A percentile compares a stretch with the other conserved stretches of the same genome.
Evolutionary conservation across 1,284 basidiomycete species (phyloP).

Genomic region (Kalmanozyma brasiliensis): DNA sequence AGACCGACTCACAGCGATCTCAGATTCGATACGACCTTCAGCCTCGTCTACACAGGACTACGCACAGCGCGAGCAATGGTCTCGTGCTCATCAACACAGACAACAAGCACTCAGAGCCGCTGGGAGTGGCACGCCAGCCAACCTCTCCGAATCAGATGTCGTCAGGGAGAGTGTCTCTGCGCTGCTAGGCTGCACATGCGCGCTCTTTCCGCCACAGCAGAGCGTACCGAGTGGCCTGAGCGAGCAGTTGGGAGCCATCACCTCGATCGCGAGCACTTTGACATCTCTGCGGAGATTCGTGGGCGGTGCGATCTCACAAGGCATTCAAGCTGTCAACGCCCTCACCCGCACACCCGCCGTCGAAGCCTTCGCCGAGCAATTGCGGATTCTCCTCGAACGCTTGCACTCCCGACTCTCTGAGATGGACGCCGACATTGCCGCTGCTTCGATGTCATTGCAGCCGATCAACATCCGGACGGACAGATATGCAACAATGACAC

Average conservation of each 20-base stretch:
- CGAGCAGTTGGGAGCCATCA: slow-evolving; percentile 19
- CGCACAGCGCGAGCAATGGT: slow-evolving; percentile 23
- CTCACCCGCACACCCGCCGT: slow-evolving; percentile 31
- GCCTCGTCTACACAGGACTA: slow-evolving; percentile 11
- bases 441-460: slow-evolving; percentile 4
- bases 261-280: slow-evolving; percentile 12
- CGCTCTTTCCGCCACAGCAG: slow-evolving; percentile 2
- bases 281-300: slow-evolving; percentile 20
- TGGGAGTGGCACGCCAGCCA: neutral
- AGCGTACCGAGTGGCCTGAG: slow-evolving; percentile 2
- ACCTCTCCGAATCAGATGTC: slow-evolving; percentile 24
- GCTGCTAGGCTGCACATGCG: slow-evolving; percentile 20
- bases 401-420: slow-evolving; percentile 14
- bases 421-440: slow-evolving; percentile 31
- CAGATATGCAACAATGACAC: slow-evolving; percentile 28
- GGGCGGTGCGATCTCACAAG: slow-evolving; percentile 11
- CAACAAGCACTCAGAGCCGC: slow-evolving; percentile 1
- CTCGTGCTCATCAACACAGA: slow-evolving; percentile 1
- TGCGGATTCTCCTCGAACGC: slow-evolving; percentile 32
- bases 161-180: slow-evolving; percentile 29
- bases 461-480: slow-evolving; percentile 9
- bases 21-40: slow-evolving; percentile 8
- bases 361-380: slow-evolving; percentile 43
- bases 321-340: slow-evolving; percentile 27
- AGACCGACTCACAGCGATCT: slow-evolving; percentile 14